phyloP scores from a whole-genome alignment of 2,329 filamentous ascomycete genomes.

The Fusarium sp. region DNA sequence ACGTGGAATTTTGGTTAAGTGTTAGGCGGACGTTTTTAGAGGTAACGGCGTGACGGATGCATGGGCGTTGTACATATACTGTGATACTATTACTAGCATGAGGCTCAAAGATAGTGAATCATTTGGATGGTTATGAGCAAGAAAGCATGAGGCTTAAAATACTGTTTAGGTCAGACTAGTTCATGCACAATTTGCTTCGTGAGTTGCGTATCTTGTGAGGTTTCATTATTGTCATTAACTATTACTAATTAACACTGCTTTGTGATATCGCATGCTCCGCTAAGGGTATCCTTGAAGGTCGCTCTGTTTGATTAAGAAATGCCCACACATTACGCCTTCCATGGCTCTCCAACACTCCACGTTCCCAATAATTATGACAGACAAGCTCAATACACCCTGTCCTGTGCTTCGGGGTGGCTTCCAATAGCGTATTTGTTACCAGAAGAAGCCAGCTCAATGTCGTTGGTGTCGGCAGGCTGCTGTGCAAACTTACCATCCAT shows the following conservation, averaged over 20 bases:
- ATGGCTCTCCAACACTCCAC: neutral
- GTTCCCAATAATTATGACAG: neutral
- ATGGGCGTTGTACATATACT: slow-evolving; percentile 27
- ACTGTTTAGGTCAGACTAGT: neutral
- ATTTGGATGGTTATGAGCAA: slow-evolving; percentile 16
- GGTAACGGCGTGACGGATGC: neutral
- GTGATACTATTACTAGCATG: slow-evolving; percentile 20
- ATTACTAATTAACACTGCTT: slow-evolving; percentile 13
- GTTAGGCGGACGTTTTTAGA: slow-evolving; percentile 57
- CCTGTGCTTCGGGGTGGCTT: slow-evolving; percentile 27
- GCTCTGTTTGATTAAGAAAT: neutral
- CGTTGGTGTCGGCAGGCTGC: slow-evolving; percentile 32
- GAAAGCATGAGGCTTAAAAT: neutral
- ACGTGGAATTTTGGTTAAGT: slow-evolving; percentile 84
- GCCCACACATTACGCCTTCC: neutral
- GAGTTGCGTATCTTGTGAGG: neutral
- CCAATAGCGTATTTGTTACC: slow-evolving; percentile 36
- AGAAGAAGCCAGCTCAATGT: slow-evolving; percentile 44
- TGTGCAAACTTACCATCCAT: slow-evolving; percentile 55
- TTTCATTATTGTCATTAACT: slow-evolving; percentile 1
- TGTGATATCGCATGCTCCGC: neutral
- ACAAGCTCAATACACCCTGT: slow-evolving; percentile 26
- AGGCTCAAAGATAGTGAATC: neutral
- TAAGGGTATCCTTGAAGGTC: slow-evolving; percentile 19
- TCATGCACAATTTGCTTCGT: neutral